Evolutionary conservation across 148 eudicot genomes (phyloP).

Genomic region (Rhododendron simsii): DNA sequence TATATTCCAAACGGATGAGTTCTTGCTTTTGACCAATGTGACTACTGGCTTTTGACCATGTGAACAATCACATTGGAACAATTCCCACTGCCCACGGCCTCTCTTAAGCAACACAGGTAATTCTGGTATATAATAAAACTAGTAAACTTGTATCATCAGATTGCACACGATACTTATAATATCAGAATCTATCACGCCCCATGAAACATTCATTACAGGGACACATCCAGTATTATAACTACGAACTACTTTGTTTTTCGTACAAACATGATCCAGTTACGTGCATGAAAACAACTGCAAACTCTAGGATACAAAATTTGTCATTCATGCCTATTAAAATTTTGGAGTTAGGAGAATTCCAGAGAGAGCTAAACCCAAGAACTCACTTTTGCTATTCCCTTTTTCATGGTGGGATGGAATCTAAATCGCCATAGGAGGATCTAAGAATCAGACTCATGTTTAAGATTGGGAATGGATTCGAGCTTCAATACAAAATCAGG

Average conservation of each 20-base stretch:
- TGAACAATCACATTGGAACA: not conserved
- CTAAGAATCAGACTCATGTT: not conserved
- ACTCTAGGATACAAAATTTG: not conserved
- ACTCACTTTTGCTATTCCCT: not conserved
- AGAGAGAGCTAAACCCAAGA: too few species aligned
- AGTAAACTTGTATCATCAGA: not conserved
- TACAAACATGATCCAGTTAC: not conserved
- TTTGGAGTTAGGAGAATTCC: too few species aligned
- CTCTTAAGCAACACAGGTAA: not conserved
- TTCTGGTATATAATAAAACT: not conserved
- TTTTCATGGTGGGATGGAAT: not conserved
- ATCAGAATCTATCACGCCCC: not conserved
- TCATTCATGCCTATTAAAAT: too few species aligned
- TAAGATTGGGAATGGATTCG: not conserved
- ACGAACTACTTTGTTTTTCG: not conserved
- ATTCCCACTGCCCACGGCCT: not conserved
- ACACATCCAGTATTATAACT: not conserved
- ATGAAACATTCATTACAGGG: not conserved
- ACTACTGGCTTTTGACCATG: not conserved
- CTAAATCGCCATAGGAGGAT: not conserved
- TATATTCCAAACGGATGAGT: not conserved
- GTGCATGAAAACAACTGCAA: not conserved
- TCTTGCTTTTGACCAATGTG: not conserved
- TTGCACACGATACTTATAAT: not conserved
- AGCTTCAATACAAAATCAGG: not conserved